These are phyloP conservation scores for Candida tetrigidarum DNA, from an alignment of 1,139 yeast species.

Conservation along the genomic window DNA sequence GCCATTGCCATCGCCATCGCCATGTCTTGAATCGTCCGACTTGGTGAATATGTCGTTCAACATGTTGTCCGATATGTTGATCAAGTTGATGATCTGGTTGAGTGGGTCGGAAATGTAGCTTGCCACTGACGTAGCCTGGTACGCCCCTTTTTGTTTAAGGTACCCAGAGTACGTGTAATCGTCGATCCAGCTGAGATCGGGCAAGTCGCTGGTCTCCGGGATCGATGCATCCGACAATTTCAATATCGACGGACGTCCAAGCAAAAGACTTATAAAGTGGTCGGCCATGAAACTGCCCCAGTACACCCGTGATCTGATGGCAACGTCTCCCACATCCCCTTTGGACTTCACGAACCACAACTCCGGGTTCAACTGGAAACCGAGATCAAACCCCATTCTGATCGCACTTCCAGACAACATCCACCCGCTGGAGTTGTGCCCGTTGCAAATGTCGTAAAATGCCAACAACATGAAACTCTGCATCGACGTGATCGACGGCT, in stretches of 20 bases:
- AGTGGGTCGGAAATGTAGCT: constrained; percentile 50
- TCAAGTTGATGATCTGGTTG: constrained; percentile 51
- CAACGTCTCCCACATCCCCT: constrained; percentile 40
- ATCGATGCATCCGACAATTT: constrained; percentile 62
- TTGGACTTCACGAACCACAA: constrained; percentile 52
- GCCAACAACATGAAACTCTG: constrained; percentile 57
- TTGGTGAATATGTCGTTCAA: constrained; percentile 56
- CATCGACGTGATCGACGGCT: constrained; percentile 47
- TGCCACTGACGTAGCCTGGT: constrained; percentile 14
- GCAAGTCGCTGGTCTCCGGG: constrained; percentile 63
- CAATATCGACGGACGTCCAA: constrained; percentile 62
- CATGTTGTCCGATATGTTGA: constrained; percentile 57
- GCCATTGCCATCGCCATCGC: constrained; percentile 38
- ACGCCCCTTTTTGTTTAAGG: constrained; percentile 17
- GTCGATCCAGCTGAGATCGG: constrained; percentile 61
- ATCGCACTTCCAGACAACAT: constrained; percentile 63
- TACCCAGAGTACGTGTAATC: constrained; percentile 43
- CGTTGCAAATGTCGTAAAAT: constrained; percentile 60
- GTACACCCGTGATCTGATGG: constrained; percentile 61
- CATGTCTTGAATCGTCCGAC: constrained; percentile 26
- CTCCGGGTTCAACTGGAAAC: constrained; percentile 64
- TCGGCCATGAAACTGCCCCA: constrained; percentile 74
- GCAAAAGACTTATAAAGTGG: constrained; percentile 59
- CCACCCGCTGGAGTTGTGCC: constrained; percentile 64
- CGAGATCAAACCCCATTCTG: constrained; percentile 67